These are phyloP conservation scores for Ophiostoma tasmaniense DNA, from an alignment of 2,329 filamentous ascomycete genomes.

Conservation along the genomic window DNA sequence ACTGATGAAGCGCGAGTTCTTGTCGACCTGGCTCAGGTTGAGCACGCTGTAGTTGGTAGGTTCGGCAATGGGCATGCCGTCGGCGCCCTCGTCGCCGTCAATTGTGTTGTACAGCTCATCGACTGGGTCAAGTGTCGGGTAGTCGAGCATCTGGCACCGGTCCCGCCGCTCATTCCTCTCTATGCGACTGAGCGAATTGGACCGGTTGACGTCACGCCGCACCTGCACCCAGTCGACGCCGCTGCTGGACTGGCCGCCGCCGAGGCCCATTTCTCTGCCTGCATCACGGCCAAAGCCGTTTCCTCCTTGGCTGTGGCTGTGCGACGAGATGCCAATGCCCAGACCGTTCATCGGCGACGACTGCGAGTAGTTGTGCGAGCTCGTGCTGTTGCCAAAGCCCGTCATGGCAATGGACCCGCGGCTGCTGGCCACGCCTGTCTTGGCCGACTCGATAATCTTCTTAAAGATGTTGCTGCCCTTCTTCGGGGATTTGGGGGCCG, in stretches of 20 bases:
- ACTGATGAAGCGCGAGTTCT: constrained; percentile 84
- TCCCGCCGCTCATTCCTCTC: constrained; percentile 79
- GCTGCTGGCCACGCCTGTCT: constrained; percentile 84
- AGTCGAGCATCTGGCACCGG: constrained; percentile 88
- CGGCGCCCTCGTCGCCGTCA: constrained; percentile 81
- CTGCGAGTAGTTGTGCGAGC: constrained; percentile 19
- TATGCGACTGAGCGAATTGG: constrained; percentile 83
- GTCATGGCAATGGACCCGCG: constrained; percentile 69
- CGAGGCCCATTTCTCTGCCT: constrained; percentile 59
- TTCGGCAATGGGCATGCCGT: constrained; percentile 74
- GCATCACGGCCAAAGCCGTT: constrained; percentile 32
- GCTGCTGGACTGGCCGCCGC: constrained; percentile 29
- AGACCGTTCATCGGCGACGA: constrained; percentile 36
- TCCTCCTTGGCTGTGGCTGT: constrained; percentile 13
- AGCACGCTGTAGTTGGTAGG: constrained; percentile 72
- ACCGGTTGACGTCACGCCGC: constrained; percentile 87
- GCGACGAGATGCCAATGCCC: constrained; percentile 2
- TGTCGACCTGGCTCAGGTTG: constrained; percentile 84
- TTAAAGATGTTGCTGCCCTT: constrained; percentile 86
- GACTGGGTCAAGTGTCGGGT: constrained; percentile 78
- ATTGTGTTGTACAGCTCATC: constrained; percentile 78
- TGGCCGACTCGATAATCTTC: constrained; percentile 88
- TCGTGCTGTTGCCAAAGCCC: constrained; percentile 35
- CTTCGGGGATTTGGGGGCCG: constrained; percentile 60
- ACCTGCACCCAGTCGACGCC: constrained; percentile 93